Evolutionary conservation across 352 stramenopile genomes (phyloP), one percentile per base, ranked within the genome.

Genomic region (Pythium chondricola): DNA sequence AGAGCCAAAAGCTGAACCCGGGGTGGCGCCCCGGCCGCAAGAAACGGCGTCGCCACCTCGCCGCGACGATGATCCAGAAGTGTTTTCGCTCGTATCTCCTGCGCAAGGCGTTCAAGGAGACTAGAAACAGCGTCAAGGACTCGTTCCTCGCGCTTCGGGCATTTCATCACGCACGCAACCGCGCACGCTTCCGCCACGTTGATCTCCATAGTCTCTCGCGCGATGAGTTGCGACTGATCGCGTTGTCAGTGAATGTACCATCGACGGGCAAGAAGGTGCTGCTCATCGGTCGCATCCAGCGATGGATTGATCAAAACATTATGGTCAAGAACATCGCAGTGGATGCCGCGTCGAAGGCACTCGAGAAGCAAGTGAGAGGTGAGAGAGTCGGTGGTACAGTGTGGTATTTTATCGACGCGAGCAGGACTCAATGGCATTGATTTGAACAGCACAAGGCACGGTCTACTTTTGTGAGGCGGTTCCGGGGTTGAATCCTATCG

Each of bases 251-350:
- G 9, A 85, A 88, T 40, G 38, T 91, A 29, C 80, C 80, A 33
- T 81, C 73, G 8, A 84, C 73, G 3, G 74, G 80, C 43, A 91
- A 91, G 58, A 91, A 89, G 39, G 71, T 83, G 52, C 51, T 85
- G 37, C 46, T 91, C 2, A 80, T 91, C 18, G 73, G 70, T 30
- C 69, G 77, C 9, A 73, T 91, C 45, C 77, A 91, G 58, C 71
- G 71, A 17, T 91, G 80, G 80, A 58, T 88, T 10, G 75, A 91
- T 40, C 64, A 85, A 40, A 74, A 85, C 33, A 57, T 86, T 11
- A 56, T 75, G 5, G 61, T 56, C 26, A 77, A 73, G 36, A 72
- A 88, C 51, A 30, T 85, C n/a, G 74, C 80, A 0, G 58, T 71
- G 1, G 62, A 84, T 16, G 77, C 75, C 13, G 77, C 75, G 9